phyloP scores from a whole-genome alignment of 2,329 filamentous ascomycete genomes.

The Dactylellina parvicollis region DNA sequence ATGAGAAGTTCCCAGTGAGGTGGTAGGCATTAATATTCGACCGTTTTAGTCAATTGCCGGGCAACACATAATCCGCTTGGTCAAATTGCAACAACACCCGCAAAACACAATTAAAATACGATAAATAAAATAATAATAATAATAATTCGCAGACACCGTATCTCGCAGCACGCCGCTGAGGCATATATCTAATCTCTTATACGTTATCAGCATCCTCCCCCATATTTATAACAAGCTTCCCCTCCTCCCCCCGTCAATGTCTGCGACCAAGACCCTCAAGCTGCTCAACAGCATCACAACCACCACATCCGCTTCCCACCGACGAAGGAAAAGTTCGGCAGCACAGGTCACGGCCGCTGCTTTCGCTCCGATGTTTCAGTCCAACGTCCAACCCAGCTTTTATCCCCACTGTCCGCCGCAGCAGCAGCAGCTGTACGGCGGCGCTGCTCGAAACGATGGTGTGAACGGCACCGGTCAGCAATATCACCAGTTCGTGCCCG shows the following conservation, averaged over 20 bases:
- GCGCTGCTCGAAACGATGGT: conserved; percentile 4
- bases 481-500: conserved; percentile 51
- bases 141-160: background rate
- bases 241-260: conserved; percentile 11
- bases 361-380: conserved; percentile 41
- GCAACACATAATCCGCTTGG: conserved; percentile 53
- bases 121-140: background rate
- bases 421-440: conserved; percentile 11
- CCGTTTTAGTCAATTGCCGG: conserved; percentile 35
- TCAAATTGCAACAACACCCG: conserved; percentile 47
- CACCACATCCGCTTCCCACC: conserved; percentile 43
- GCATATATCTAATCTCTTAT: conserved; percentile 29
- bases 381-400: conserved; percentile 27
- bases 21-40: background rate
- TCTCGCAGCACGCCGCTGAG: background rate
- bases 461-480: conserved; percentile 19
- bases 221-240: background rate
- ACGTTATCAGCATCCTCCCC: conserved; percentile 2
- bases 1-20: background rate
- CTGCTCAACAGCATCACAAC: conserved; percentile 52
- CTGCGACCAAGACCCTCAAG: conserved; percentile 48
- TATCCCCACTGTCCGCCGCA: conserved; percentile 45
- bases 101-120: background rate
- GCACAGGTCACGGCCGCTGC: conserved; percentile 36
- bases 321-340: conserved; percentile 39